Evolutionary conservation across 2,329 filamentous ascomycete species (phyloP).

Genomic region (Tolypocladium pustulatum): DNA sequence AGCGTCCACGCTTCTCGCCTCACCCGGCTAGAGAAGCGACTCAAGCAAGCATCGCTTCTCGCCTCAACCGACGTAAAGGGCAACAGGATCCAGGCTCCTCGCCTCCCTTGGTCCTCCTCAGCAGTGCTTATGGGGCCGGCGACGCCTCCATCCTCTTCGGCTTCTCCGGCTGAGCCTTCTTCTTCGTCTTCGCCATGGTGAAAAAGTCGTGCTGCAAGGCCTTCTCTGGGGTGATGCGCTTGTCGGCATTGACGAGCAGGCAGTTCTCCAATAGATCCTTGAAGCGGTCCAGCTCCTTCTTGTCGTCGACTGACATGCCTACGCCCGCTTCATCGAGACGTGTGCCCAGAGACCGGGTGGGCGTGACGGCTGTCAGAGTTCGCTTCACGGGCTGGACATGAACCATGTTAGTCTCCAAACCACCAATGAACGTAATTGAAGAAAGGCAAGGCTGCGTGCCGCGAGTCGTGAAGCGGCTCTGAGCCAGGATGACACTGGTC

Average conservation of each 20-base stretch:
- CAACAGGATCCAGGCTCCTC: neutral
- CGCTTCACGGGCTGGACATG: constrained; percentile 35
- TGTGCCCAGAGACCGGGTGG: constrained; percentile 71
- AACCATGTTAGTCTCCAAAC: neutral
- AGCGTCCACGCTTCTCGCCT: neutral
- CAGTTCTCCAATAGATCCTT: constrained; percentile 83
- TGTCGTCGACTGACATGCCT: constrained; percentile 63
- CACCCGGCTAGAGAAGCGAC: neutral
- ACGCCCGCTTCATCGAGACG: constrained; percentile 65
- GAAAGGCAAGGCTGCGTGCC: neutral
- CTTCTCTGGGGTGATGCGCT: constrained; percentile 76
- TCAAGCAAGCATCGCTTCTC: neutral
- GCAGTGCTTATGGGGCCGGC: neutral
- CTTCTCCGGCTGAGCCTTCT: neutral
- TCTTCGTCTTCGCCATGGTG: constrained; percentile 19
- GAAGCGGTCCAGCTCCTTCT: constrained; percentile 72
- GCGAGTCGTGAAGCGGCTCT: neutral
- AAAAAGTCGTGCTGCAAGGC: constrained; percentile 89
- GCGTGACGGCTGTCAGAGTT: constrained; percentile 55
- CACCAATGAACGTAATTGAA: neutral
- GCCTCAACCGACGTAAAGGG: neutral
- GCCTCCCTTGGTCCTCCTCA: neutral
- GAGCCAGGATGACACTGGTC: neutral
- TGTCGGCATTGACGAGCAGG: constrained; percentile 82
- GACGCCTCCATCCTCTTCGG: neutral